phyloP scores from a whole-genome alignment of 768 basidiomycete species.

The Boletus barrowsii region DNA sequence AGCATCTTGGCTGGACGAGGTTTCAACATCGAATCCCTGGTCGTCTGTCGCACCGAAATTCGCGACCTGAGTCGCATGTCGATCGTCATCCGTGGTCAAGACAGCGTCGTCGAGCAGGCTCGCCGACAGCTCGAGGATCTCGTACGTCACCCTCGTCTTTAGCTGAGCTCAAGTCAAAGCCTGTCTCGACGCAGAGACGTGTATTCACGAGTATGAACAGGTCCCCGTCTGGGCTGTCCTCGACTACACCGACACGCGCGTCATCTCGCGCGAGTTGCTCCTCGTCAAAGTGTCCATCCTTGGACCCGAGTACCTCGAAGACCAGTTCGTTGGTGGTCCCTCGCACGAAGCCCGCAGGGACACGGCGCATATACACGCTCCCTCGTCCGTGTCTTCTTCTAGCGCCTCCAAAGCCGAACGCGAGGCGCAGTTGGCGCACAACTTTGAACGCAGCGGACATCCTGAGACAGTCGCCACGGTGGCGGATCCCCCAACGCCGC shows the following conservation, averaged over 20 bases:
- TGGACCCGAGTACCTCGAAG: conserved; percentile 94
- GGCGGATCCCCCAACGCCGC: conserved; percentile 28
- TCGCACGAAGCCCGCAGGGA: conserved; percentile 69
- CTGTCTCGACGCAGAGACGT: not conserved
- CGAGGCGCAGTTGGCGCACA: conserved; percentile 69
- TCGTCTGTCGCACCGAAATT: conserved; percentile 97
- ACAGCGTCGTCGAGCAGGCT: conserved; percentile 97
- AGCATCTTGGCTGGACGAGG: conserved; percentile 96
- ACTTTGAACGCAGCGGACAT: conserved; percentile 65
- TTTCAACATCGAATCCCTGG: conserved; percentile 98
- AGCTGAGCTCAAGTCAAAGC: not conserved
- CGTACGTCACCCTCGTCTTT: conserved; percentile 45
- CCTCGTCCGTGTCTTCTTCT: conserved; percentile 17
- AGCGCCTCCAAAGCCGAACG: conserved; percentile 57
- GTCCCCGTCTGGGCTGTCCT: conserved; percentile 99
- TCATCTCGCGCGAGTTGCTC: conserved; percentile 89
- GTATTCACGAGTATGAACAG: conserved; percentile 37
- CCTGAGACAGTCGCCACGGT: conserved; percentile 25
- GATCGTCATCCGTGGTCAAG: conserved; percentile 94
- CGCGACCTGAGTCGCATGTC: conserved; percentile 97
- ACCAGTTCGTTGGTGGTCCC: conserved; percentile 83
- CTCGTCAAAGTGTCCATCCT: conserved; percentile 97
- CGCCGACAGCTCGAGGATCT: conserved; percentile 94
- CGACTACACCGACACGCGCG: conserved; percentile 91
- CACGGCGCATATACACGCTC: conserved; percentile 3